Evolutionary conservation across 148 eudicot species (phyloP), one percentile per base, ranked within the genome.

Genomic region (Nepenthes mirabilis): DNA sequence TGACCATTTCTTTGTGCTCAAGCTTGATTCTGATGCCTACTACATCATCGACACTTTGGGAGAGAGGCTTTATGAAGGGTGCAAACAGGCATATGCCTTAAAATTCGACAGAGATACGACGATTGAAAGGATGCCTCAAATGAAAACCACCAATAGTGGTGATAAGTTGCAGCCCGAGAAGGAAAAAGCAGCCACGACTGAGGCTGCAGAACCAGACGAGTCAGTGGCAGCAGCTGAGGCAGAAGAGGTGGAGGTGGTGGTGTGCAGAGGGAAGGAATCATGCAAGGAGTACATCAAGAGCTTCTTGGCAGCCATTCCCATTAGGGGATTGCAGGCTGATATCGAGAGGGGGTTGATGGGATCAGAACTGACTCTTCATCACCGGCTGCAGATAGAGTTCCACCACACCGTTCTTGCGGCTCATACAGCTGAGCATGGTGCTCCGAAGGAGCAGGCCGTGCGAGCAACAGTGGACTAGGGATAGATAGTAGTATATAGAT

Each of bases 201-300:
- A 40, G 45, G 45, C 6, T 3, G 6, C 45, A 40, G 6, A 40
- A 40, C 45, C 45, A 40, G 45, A 40, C 8, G 8, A 40, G 45
- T 40, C 45, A 8, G 45, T 40, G 45, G 45, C 45, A 3, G 45
- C 8, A 8, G 45, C 45, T 40, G 45, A 3, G 45, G 45, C 52
- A n/a, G 65, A 66, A 34, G 75, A 78, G 62, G 23, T 23, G 23
- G 75, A 79, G 43, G 7, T 2, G 37, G 61, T 71, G 13, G 67
- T 75, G 0, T 77, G 78, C 55, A 63, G 62, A 58, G 93, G 93
- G 9, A 85, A 77, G 61, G 90, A 85, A 48, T 73, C 77, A 33
- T 88, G 96, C 60, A 85, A 83, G 63, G 87, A 85, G 80, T 88
- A 85, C 58, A 81, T 88, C 33, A 88, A 81, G 87, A 81, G 85